These are phyloP conservation scores for Pleomassaria siparia DNA, from an alignment of 2,329 filamentous ascomycete genomes.

Conservation along the genomic window DNA sequence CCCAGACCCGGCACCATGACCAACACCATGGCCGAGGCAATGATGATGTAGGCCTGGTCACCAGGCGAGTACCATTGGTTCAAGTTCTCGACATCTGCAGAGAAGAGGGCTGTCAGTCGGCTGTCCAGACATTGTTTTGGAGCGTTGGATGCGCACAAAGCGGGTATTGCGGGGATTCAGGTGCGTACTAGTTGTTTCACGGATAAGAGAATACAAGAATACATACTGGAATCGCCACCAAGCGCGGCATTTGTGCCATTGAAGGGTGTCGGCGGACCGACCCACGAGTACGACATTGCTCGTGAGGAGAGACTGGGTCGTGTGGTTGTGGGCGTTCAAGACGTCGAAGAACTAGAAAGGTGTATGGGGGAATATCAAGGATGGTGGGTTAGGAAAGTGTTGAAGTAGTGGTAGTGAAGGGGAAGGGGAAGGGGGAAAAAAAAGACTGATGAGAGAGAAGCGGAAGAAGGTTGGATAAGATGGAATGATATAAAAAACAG, in stretches of 20 bases:
- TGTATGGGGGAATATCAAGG: slow-evolving; percentile 10
- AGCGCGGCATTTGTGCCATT: slow-evolving; percentile 60
- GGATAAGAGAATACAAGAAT: neutral
- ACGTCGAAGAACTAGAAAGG: slow-evolving; percentile 7
- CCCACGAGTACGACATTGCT: slow-evolving; percentile 53
- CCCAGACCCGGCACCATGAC: slow-evolving; percentile 96
- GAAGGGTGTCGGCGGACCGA: slow-evolving; percentile 49
- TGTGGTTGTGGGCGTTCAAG: slow-evolving; percentile 10
- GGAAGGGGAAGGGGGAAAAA: slow-evolving; percentile 14
- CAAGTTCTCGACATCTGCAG: slow-evolving; percentile 75
- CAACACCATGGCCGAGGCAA: slow-evolving; percentile 89
- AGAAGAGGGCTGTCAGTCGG: slow-evolving; percentile 11
- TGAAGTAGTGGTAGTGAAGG: no score
- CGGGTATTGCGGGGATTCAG: slow-evolving; percentile 12
- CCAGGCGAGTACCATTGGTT: slow-evolving; percentile 95
- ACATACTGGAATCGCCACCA: slow-evolving; percentile 79
- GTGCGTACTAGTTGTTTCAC: slow-evolving; percentile 14
- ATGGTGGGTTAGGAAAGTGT: no score
- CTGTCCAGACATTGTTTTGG: neutral
- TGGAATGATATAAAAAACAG: slow-evolving; percentile 34
- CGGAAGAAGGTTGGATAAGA: slow-evolving; percentile 20
- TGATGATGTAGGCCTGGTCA: slow-evolving; percentile 90
- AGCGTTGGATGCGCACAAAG: neutral
- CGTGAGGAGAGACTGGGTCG: slow-evolving; percentile 3
- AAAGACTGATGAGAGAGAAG: slow-evolving; percentile 13